Evolutionary conservation across 371 early-diverging fungal species (phyloP).

Genomic region (Haplosporangium sp.): DNA sequence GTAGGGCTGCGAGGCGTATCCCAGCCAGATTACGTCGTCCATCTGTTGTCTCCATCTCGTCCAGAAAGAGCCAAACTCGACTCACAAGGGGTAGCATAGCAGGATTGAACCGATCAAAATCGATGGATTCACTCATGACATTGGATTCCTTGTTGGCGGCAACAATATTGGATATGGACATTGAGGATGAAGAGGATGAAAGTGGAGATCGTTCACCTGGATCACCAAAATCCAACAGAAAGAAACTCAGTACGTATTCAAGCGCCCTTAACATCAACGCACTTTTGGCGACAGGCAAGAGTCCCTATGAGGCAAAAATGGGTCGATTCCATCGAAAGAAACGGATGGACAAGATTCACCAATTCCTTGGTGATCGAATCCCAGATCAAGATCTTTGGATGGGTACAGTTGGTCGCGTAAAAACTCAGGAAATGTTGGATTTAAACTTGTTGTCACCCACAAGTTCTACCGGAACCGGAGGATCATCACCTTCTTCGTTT

Average conservation of each 20-base stretch:
- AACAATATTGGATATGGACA: neutral
- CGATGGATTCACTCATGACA: constrained; percentile 17
- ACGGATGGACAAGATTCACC: constrained; percentile 54
- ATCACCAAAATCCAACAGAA: constrained; percentile 7
- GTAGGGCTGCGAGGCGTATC: constrained; percentile 9
- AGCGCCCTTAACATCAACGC: constrained; percentile 2
- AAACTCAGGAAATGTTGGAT: constrained; percentile 38
- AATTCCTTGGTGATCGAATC: constrained; percentile 49
- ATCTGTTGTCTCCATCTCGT: constrained; percentile 12
- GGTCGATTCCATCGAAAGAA: constrained; percentile 41
- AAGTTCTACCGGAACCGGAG: neutral
- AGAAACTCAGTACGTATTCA: constrained; percentile 8
- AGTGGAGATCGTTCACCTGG: neutral
- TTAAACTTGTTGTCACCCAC: constrained; percentile 29
- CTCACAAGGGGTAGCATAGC: neutral
- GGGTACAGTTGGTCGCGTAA: constrained; percentile 42
- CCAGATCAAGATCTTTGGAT: constrained; percentile 53
- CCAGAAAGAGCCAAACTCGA: constrained; percentile 3
- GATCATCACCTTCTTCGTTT: neutral
- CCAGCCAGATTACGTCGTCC: constrained; percentile 15
- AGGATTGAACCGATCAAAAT: constrained; percentile 8
- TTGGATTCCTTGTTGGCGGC: constrained; percentile 9
- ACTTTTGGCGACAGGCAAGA: neutral
- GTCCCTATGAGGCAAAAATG: neutral
- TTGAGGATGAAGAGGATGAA: constrained; percentile 12